A percentile compares a stretch with the other conserved stretches of the same genome.
These are phyloP conservation scores for Monascus ruber DNA, from an alignment of 2,329 filamentous ascomycete genomes.

Conservation along the genomic window DNA sequence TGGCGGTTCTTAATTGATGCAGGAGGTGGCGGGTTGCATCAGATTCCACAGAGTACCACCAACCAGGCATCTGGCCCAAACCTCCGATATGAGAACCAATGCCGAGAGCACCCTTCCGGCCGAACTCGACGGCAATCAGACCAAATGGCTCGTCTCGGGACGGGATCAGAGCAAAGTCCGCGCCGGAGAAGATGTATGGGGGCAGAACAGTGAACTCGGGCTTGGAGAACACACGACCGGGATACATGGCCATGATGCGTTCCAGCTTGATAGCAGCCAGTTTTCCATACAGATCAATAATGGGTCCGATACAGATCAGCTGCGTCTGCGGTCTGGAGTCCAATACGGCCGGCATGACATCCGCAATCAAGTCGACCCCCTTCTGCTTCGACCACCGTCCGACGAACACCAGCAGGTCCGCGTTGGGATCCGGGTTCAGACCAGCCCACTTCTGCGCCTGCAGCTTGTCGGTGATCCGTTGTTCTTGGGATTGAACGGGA, in stretches of 20 bases:
- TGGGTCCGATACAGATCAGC: slow-evolving; percentile 52
- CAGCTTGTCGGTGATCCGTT: slow-evolving; percentile 23
- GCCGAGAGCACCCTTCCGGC: slow-evolving; percentile 55
- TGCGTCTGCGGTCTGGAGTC: slow-evolving; percentile 50
- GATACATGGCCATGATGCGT: slow-evolving; percentile 54
- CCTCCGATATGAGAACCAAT: slow-evolving; percentile 56
- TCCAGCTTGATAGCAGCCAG: slow-evolving; percentile 56
- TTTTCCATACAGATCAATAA: slow-evolving; percentile 57
- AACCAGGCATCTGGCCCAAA: slow-evolving; percentile 59
- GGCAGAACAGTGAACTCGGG: slow-evolving; percentile 57
- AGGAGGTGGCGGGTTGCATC: slow-evolving; percentile 52
- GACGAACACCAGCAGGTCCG: slow-evolving; percentile 57
- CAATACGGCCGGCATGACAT: slow-evolving; percentile 53
- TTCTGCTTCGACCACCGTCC: slow-evolving; percentile 61
- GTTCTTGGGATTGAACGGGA: slow-evolving; percentile 40
- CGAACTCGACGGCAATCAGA: slow-evolving; percentile 57
- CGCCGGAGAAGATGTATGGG: slow-evolving; percentile 56
- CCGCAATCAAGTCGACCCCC: slow-evolving; percentile 56
- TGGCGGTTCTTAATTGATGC: slow-evolving; percentile 54
- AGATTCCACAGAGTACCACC: slow-evolving; percentile 60
- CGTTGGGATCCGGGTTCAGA: slow-evolving; percentile 48
- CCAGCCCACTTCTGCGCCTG: slow-evolving; percentile 60
- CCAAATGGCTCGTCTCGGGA: slow-evolving; percentile 60
- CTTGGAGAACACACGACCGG: slow-evolving; percentile 53
- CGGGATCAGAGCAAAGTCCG: slow-evolving; percentile 57